Evolutionary conservation across 208 protist genomes (phyloP), one percentile per base, ranked within the genome.

Genomic region (Novymonas esmeraldas): DNA sequence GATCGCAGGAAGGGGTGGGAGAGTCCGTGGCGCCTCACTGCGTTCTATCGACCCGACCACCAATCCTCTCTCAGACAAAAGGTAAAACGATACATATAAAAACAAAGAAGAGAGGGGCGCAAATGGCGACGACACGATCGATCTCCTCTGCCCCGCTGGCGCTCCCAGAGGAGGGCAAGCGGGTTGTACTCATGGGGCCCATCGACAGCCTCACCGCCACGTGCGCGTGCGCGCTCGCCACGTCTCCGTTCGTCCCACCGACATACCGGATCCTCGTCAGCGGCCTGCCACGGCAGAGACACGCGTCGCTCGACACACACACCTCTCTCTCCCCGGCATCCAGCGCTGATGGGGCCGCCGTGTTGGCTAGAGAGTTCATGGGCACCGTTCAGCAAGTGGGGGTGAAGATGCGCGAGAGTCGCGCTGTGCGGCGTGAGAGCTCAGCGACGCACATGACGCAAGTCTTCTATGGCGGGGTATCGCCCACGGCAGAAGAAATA

Each of bases 381-480:
- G 2, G 1, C 18, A 58, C 33, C 6, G 31, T 75, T 31, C 44
- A 39, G 20, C 22, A 26, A 11, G 60, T 69, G 2, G 69, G 56
- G 29, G 24, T 33, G 2, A 31, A 41, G 6, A 58, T 75, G 54
- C 16, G 29, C 5, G 54, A 34, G 38, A 51, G 39, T 22, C 69
- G 69, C 16, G 24, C 44, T 6, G 31, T 61, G 18, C 60, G 55
- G 1, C 61, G 41, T 5, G 38, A 11, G 14, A 42, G 22, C 9
- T 51, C 54, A 7, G 61, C 51, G 24, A 69, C 69, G 9, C 55
- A 69, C 61, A 75, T 69, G 52, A 69, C 69, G 1, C 73, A 78
- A 22, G 63, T 70, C 46, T 78, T 59, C 50, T 78, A 78, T 48
- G 73, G 73, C 18, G 65, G 41, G 11, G 55, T 73, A 6, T 66